Percentiles rank a stretch among this genome's conserved stretches.
Conservation (phyloP, 495 filamentous ascomycete genomes). For the Rhypophila decipiens region DNA sequence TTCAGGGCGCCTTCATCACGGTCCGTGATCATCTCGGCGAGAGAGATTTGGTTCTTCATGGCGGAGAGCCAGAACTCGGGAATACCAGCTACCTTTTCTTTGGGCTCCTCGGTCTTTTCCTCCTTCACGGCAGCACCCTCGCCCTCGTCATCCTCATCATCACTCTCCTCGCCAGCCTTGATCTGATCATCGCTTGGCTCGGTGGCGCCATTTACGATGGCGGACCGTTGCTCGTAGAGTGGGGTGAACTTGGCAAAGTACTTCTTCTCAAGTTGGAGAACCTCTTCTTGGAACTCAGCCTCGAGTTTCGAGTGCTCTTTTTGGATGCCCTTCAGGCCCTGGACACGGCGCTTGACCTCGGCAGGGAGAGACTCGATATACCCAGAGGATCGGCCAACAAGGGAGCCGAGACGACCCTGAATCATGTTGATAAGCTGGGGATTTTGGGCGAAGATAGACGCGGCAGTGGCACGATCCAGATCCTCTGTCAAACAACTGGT, state of each 20-base stretch:
- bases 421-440: constrained; percentile 93
- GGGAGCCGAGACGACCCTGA: constrained; percentile 85
- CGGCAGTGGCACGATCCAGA: constrained; percentile 77
- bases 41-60: constrained; percentile 97
- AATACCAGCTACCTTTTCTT: constrained; percentile 59
- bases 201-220: constrained; percentile 79
- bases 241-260: constrained; percentile 98
- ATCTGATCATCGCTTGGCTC: constrained; percentile 87
- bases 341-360: constrained; percentile 83
- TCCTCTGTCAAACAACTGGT: constrained; percentile 58
- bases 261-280: constrained; percentile 96
- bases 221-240: constrained; percentile 89
- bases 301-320: constrained; percentile 98
- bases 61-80: constrained; percentile 99
- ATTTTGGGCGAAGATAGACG: constrained; percentile 88
- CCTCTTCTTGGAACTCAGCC: constrained; percentile 95
- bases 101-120: constrained; percentile 34
- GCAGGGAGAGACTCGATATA: constrained; percentile 94
- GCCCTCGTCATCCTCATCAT: constrained; percentile 53
- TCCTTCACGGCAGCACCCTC: constrained; percentile 49
- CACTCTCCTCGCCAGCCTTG: constrained; percentile 74
- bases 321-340: constrained; percentile 93
- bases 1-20: constrained; percentile 91
- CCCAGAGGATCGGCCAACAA: constrained; percentile 92
- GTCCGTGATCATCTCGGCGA: constrained; percentile 97